These are phyloP conservation scores for Suillus alpinus DNA, from an alignment of 768 basidiomycete genomes.

Conservation along the genomic window DNA sequence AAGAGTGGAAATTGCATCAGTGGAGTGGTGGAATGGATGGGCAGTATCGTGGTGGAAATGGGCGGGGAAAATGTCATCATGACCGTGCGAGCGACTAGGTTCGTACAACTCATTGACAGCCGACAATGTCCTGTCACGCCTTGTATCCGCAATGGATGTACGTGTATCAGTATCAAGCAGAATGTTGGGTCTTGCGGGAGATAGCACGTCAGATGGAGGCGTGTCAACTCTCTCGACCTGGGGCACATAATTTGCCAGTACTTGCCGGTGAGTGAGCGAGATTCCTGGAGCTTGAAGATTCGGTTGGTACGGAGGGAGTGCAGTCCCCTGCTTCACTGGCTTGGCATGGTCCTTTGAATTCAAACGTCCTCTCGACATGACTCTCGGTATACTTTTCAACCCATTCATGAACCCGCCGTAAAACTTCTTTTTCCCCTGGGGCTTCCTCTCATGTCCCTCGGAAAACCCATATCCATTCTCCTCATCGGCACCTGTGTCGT, in stretches of 20 bases:
- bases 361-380: slow-evolving; percentile 30
- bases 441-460: slow-evolving; percentile 26
- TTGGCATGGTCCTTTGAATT: slow-evolving; percentile 19
- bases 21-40: neutral
- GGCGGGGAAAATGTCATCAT: neutral
- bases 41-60: neutral
- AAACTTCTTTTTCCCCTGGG: slow-evolving; percentile 26
- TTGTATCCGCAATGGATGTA: slow-evolving; percentile 6
- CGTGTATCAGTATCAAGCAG: neutral
- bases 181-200: neutral
- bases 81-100: neutral
- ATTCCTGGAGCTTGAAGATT: slow-evolving; percentile 1
- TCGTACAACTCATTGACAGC: slow-evolving; percentile 1
- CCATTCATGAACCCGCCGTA: slow-evolving; percentile 30
- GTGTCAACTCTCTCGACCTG: slow-evolving; percentile 5
- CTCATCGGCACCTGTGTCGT: slow-evolving; percentile 21
- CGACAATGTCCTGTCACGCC: neutral
- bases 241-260: slow-evolving; percentile 1
- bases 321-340: slow-evolving; percentile 18
- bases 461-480: slow-evolving; percentile 22
- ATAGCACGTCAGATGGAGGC: neutral
- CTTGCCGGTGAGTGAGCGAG: neutral
- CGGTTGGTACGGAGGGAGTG: slow-evolving; percentile 20
- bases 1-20: neutral
- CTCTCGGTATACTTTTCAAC: slow-evolving; percentile 29